These are phyloP conservation scores for Aureococcus anophagefferens DNA, from an alignment of 108 stramenopile species.

Conservation along the genomic window DNA sequence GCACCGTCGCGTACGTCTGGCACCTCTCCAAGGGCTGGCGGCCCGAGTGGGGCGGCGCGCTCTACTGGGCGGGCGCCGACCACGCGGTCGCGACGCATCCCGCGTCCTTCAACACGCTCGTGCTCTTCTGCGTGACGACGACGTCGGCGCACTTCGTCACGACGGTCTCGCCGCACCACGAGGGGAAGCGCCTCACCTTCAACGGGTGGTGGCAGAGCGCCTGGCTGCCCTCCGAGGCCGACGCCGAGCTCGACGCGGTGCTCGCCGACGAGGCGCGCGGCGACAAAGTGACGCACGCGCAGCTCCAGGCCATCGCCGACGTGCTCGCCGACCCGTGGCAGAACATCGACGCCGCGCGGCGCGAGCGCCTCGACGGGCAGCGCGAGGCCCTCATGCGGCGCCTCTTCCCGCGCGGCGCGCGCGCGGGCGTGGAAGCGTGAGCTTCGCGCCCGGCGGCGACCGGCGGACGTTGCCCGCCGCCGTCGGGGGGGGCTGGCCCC, in stretches of 20 bases:
- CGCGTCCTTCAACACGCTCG: slow-evolving; percentile 14
- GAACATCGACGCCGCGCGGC: background rate
- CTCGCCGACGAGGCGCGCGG: background rate
- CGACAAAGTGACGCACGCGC: background rate
- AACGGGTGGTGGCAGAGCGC: slow-evolving; percentile 19
- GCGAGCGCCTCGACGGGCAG: too few species aligned
- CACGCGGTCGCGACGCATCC: background rate
- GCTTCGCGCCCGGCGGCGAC: too few species aligned
- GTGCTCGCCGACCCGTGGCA: background rate
- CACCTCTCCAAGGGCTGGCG: slow-evolving; percentile 18
- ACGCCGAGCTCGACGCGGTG: background rate
- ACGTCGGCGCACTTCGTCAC: slow-evolving; percentile 17
- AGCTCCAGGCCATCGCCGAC: background rate
- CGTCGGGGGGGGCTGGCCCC: too few species aligned
- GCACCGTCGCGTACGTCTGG: slow-evolving; percentile 15
- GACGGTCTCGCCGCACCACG: slow-evolving; percentile 4
- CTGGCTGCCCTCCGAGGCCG: background rate
- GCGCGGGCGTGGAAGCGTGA: too few species aligned
- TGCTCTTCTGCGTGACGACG: slow-evolving; percentile 9
- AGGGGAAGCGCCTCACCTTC: slow-evolving; percentile 5
- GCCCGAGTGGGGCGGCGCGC: slow-evolving; percentile 21
- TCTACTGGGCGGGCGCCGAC: slow-evolving; percentile 9
- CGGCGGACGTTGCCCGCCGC: too few species aligned
- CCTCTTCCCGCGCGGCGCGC: too few species aligned
- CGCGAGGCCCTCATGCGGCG: too few species aligned